Conservation (phyloP, 2,329 filamentous ascomycete genomes). For the Trichoderma sp. region DNA sequence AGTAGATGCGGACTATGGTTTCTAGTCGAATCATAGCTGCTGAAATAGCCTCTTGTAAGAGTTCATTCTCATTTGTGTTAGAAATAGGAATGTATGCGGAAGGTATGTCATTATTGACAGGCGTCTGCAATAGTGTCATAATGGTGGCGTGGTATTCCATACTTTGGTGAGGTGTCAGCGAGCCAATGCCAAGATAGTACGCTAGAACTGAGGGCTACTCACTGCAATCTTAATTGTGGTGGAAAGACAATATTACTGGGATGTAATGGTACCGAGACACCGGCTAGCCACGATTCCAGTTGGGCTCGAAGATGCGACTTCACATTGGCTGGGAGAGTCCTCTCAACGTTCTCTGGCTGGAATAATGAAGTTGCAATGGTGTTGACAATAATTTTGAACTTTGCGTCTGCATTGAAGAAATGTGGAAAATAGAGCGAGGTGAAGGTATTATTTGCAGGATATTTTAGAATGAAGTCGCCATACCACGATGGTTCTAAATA, state of each 20-base stretch:
- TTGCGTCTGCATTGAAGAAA: conserved; percentile 28
- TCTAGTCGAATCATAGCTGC: conserved; percentile 29
- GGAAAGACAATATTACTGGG: conserved; percentile 29
- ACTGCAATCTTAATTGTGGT: conserved; percentile 34
- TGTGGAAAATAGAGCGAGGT: conserved; percentile 27
- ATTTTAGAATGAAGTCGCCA: conserved; percentile 33
- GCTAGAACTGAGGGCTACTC: conserved; percentile 17
- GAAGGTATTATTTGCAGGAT: conserved; percentile 26
- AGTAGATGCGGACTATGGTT: conserved; percentile 35
- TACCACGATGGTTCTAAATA: conserved; percentile 27
- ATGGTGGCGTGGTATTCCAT: background rate
- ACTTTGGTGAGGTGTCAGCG: background rate
- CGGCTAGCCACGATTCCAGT: conserved; percentile 26
- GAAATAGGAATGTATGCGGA: background rate
- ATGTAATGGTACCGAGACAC: conserved; percentile 19
- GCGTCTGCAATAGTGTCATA: background rate
- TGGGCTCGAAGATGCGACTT: conserved; percentile 24
- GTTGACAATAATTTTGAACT: conserved; percentile 32
- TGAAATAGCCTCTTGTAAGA: conserved; percentile 7
- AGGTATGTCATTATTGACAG: background rate
- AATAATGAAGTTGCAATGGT: conserved; percentile 22
- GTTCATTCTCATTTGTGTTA: background rate
- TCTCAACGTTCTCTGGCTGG: conserved; percentile 3
- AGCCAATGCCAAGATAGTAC: background rate
- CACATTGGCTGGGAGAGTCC: conserved; percentile 17